phyloP scores from a whole-genome alignment of 176 grass and related monocot genomes.

The Pontederia crassipes region DNA sequence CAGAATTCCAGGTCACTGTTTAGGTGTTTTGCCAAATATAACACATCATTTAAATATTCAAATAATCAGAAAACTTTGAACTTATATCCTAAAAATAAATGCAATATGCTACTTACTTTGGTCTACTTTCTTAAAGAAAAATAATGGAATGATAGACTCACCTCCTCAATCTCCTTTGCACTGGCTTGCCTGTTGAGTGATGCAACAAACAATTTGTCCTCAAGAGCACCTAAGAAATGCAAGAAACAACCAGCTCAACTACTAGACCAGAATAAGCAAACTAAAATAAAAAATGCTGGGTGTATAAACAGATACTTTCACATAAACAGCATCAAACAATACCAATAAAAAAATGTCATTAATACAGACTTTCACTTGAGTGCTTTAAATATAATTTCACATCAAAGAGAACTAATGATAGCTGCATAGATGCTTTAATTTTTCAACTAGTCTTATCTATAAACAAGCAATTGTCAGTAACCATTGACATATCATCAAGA shows the following conservation, averaged over 20 bases:
- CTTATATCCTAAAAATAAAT: neutral
- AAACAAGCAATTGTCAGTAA: too few species aligned
- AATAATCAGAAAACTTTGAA: too few species aligned
- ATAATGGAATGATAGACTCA: conserved; percentile 17
- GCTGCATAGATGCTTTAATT: too few species aligned
- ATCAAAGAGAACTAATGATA: too few species aligned
- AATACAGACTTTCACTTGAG: too few species aligned
- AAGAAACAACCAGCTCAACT: neutral
- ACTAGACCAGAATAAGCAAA: neutral
- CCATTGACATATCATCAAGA: too few species aligned
- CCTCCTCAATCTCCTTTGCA: conserved; percentile 86
- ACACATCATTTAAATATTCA: too few species aligned
- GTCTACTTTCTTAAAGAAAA: neutral
- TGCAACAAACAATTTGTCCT: conserved; percentile 95
- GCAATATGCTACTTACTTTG: neutral
- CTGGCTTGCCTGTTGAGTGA: conserved; percentile 88
- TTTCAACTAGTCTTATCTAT: too few species aligned
- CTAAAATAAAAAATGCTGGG: neutral
- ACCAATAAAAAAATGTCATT: too few species aligned
- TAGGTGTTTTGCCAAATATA: too few species aligned
- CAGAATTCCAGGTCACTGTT: conserved; percentile 1
- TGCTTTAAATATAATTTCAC: too few species aligned
- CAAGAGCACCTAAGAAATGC: conserved; percentile 39
- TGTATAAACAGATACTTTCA: neutral
- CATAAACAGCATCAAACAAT: neutral